Evolutionary conservation across 139 green algal species (phyloP).

Genomic region (Chlorella sp.): DNA sequence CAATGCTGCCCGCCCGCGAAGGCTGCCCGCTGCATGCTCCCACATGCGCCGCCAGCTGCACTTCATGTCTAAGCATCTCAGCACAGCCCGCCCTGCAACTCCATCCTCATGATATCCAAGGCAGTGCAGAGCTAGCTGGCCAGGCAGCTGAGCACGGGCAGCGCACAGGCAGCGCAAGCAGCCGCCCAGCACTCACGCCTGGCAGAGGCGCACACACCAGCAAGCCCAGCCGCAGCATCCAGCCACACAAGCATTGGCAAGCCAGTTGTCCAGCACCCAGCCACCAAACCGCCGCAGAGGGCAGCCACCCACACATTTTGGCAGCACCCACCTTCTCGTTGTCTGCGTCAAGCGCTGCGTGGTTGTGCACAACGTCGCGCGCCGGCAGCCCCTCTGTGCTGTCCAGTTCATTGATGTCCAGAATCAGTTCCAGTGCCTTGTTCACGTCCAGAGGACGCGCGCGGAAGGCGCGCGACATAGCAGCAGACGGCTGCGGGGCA

Average conservation of each 20-base stretch:
- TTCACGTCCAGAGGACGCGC: slow-evolving; percentile 76
- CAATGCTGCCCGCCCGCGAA: not conserved
- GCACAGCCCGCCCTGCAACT: not conserved
- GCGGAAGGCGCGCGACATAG: slow-evolving; percentile 29
- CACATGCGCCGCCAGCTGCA: too few relatives aligned
- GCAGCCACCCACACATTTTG: not conserved
- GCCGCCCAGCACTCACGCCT: too few relatives aligned
- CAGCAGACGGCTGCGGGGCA: not conserved
- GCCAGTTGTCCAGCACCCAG: not conserved
- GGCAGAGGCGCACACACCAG: too few relatives aligned
- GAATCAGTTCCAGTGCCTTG: slow-evolving; percentile 76
- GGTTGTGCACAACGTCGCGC: slow-evolving; percentile 61
- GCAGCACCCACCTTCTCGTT: slow-evolving; percentile 64
- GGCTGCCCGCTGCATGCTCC: too few relatives aligned
- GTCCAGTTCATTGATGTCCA: slow-evolving; percentile 78
- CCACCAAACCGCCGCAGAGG: not conserved
- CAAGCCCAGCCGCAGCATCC: too few relatives aligned
- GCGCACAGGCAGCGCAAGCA: not conserved
- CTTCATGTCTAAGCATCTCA: not conserved
- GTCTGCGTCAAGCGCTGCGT: slow-evolving; percentile 62
- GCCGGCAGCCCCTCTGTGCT: slow-evolving; percentile 57
- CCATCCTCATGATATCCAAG: too few relatives aligned
- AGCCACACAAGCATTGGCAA: not conserved
- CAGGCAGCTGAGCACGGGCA: not conserved
- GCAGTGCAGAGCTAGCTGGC: too few relatives aligned